Evolutionary conservation across 495 filamentous ascomycete species (phyloP), one percentile per base, ranked within the genome.

Genomic region (Penicillium simplicissimum): DNA sequence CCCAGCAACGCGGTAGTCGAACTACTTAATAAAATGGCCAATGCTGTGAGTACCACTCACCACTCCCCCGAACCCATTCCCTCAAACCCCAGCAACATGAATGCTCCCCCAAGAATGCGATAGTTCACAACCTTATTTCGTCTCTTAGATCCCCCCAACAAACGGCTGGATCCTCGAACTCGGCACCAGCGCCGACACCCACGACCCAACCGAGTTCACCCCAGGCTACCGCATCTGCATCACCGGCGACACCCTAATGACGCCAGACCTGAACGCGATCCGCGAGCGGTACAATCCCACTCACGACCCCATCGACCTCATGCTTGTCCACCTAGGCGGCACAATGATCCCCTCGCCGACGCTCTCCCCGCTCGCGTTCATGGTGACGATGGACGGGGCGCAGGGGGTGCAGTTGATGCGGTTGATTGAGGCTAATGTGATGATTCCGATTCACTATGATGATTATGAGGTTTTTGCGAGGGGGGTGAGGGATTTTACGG

Each of bases 121-220:
- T 23, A 4, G 13, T 25, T 31, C 4, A 40, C 7, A 21, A 31
- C 25, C 10, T 25, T 25, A 9, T 17, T 14, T 19, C 11, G 5
- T 42, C 9, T 9, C 15, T 25, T 57, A 82, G 79, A 73, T 83
- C n/a, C 88, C 88, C 6, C 88, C 88, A 1, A 88, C 85, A 5
- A 90, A 90, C 63, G 89, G 88, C 37, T 91, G 87, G 87, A 81
- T 91, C 70, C 55, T 91, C 6, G 87, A 90, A 64, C 74, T 90
- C 21, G 88, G 87, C 6, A 78, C 82, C 57, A 55, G 58, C 23
- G 48, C 42, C 19, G 57, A 66, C 5, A 62, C 48, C 8, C 61
- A 21, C 33, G 51, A 36, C 11, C 31, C 34, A 8, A 53, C 70
- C 2, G 61, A 67, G 5, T 73, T 85, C 53, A 62, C 81, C 25